Evolutionary conservation across 257 asterid species (phyloP).

Genomic region (Jacaranda copaia): DNA sequence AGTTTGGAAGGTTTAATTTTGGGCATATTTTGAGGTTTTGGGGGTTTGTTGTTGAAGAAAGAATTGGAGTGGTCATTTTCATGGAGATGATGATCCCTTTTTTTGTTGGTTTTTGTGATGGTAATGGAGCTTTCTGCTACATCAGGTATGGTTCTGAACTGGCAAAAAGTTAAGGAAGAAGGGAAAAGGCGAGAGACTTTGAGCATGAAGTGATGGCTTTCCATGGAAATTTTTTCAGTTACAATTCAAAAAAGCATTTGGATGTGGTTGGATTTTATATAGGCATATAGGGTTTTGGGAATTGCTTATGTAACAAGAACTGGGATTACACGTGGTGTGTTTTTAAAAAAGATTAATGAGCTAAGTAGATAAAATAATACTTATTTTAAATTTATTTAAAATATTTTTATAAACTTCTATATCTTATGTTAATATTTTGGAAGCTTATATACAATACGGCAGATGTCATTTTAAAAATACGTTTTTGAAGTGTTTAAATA

Average conservation of each 20-base stretch:
- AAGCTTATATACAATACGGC: too few relatives aligned
- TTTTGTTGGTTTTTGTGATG: slow-evolving; percentile 38
- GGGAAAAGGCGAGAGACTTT: slow-evolving; percentile 65
- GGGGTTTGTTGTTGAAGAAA: slow-evolving; percentile 19
- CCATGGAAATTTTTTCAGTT: slow-evolving; percentile 42
- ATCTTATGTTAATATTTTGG: too few relatives aligned
- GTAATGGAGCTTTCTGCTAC: slow-evolving; percentile 52
- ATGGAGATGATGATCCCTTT: not conserved
- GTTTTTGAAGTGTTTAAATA: too few relatives aligned
- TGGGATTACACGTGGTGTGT: not conserved
- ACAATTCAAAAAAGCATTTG: not conserved
- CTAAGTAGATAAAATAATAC: too few relatives aligned
- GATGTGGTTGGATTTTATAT: slow-evolving; percentile 29
- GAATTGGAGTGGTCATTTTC: slow-evolving; percentile 2
- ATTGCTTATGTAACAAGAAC: slow-evolving; percentile 24
- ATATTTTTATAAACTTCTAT: too few relatives aligned
- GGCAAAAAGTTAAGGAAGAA: slow-evolving; percentile 72
- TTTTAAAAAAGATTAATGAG: too few relatives aligned
- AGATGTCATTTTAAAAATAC: too few relatives aligned
- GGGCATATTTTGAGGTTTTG: not conserved
- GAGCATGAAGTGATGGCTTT: slow-evolving; percentile 43
- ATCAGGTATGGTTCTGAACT: slow-evolving; percentile 46
- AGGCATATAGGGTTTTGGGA: not conserved
- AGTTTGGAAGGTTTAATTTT: not conserved
- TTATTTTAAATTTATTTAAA: too few relatives aligned